phyloP scores from a whole-genome alignment of 2,329 filamentous ascomycete genomes.

The Pseudogymnoascus sp. region DNA sequence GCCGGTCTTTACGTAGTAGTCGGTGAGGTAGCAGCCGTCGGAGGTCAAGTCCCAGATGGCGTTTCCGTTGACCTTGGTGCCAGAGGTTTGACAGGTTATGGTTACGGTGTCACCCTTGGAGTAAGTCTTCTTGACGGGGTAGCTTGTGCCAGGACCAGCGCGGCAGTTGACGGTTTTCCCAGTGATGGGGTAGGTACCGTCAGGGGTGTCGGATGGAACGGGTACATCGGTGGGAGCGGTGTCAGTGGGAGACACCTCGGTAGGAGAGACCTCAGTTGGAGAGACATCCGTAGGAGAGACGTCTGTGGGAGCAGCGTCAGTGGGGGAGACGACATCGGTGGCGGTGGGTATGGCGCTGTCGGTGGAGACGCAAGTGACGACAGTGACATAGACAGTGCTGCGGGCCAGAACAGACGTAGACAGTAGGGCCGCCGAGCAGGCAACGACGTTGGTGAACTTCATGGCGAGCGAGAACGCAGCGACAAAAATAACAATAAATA shows the following conservation, averaged over 20 bases:
- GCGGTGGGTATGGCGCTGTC: conserved; percentile 5
- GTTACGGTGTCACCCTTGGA: neutral
- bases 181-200: conserved; percentile 15
- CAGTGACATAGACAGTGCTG: conserved; percentile 1
- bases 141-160: conserved; percentile 17
- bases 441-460: neutral
- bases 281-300: neutral
- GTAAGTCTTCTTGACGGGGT: conserved; percentile 13
- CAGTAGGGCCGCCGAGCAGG: neutral
- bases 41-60: conserved; percentile 22
- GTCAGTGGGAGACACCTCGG: neutral
- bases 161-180: conserved; percentile 19
- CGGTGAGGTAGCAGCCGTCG: conserved; percentile 22
- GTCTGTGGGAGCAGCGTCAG: neutral
- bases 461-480: neutral
- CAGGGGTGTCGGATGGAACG: neutral
- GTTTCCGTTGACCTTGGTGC: conserved; percentile 15
- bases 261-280: neutral
- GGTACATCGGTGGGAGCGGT: neutral
- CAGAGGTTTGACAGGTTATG: conserved; percentile 11
- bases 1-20: conserved; percentile 25
- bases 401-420: neutral
- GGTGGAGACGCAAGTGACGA: neutral
- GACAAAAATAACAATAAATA: neutral
- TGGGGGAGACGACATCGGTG: neutral